A percentile compares a stretch with the other conserved stretches of the same genome.
These are phyloP conservation scores for Mycena latifolia DNA, from an alignment of 768 basidiomycete species.

Conservation along the genomic window DNA sequence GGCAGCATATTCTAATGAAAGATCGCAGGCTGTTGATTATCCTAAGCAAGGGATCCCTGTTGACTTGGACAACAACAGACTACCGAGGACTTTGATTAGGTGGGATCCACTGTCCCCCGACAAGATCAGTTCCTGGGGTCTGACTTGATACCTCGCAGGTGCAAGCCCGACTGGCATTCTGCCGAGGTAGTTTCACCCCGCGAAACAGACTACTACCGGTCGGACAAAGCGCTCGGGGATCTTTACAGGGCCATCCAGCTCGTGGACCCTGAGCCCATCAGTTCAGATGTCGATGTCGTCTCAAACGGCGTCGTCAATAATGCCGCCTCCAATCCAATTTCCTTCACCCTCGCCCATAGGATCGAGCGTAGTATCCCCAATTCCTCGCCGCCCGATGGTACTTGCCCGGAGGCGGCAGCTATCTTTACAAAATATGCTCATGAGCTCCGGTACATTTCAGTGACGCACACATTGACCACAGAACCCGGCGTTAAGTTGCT, in stretches of 20 bases:
- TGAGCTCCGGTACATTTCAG: slow-evolving; percentile 78
- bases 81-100: slow-evolving; percentile 67
- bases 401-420: slow-evolving; percentile 44
- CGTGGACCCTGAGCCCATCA: slow-evolving; percentile 14
- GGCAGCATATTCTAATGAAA: neutral
- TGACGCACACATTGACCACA: slow-evolving; percentile 74
- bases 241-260: slow-evolving; percentile 75
- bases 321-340: slow-evolving; percentile 54
- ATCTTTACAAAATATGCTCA: slow-evolving; percentile 68
- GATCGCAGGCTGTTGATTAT: slow-evolving; percentile 79
- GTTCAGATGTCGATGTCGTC: slow-evolving; percentile 35
- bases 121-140: too few species aligned
- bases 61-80: slow-evolving; percentile 53
- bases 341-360: slow-evolving; percentile 43
- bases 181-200: slow-evolving; percentile 67
- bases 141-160: slow-evolving; percentile 42
- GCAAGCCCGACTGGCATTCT: slow-evolving; percentile 86
- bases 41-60: slow-evolving; percentile 82
- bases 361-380: slow-evolving; percentile 47
- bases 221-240: slow-evolving; percentile 76
- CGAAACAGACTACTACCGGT: slow-evolving; percentile 77
- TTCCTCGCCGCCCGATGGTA: slow-evolving; percentile 39
- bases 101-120: too few species aligned
- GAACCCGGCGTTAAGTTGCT: slow-evolving; percentile 65
- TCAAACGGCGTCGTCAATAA: slow-evolving; percentile 19